Conservation (phyloP, 345 rosid genomes). For the Cardamine chenopodiifolia region DNA sequence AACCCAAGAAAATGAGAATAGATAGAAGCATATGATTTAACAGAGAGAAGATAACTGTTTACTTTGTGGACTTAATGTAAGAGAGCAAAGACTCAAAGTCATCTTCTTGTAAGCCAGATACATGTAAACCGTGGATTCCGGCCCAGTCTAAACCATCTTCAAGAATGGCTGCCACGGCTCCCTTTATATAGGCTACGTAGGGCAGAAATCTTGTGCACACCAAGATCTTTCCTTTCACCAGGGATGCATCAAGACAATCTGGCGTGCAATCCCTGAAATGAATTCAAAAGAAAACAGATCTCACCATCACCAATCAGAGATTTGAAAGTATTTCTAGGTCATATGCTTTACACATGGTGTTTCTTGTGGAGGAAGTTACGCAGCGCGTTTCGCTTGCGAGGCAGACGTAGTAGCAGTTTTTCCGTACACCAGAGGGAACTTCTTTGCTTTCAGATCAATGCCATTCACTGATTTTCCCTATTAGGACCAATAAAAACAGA, state of each 20-base stretch:
- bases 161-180: slow-evolving; percentile 41
- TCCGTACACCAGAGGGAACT: slow-evolving; percentile 41
- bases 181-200: slow-evolving; percentile 21
- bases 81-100: slow-evolving; percentile 14
- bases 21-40: not conserved
- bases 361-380: slow-evolving; percentile 15
- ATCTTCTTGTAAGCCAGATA: not conserved
- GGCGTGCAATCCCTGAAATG: slow-evolving; percentile 18
- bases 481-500: not conserved
- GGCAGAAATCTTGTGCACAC: not conserved
- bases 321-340: not conserved
- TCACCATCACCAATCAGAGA: not conserved
- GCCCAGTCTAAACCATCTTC: slow-evolving; percentile 5
- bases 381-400: not conserved
- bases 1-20: not conserved
- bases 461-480: slow-evolving; percentile 47
- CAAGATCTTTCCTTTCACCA: slow-evolving; percentile 41
- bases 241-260: slow-evolving; percentile 28
- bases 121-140: slow-evolving; percentile 28
- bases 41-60: not conserved
- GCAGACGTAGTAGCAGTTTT: not conserved
- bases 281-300: not conserved
- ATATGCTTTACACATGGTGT: not conserved
- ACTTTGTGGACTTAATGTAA: slow-evolving; percentile 38
- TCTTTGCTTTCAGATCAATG: slow-evolving; percentile 30